Conservation (phyloP, 2,329 filamentous ascomycete species). For the Verticillium tricorpus region DNA sequence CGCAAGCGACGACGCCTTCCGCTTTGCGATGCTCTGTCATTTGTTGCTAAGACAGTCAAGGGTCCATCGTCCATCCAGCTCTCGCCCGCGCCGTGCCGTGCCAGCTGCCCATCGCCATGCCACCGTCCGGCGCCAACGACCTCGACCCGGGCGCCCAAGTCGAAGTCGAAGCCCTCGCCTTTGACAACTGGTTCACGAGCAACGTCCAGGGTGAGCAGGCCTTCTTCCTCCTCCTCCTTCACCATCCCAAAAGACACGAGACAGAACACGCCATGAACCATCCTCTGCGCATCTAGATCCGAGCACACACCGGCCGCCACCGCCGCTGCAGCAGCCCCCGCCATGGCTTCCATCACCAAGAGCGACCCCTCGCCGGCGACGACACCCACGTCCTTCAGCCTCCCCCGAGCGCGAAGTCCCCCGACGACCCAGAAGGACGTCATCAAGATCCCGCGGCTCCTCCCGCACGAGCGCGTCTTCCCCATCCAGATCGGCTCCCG, state of each 20-base stretch:
- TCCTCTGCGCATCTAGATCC: background rate
- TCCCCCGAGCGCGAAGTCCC: background rate
- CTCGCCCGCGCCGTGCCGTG: background rate
- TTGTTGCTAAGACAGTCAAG: background rate
- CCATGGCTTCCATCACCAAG: background rate
- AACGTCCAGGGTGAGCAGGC: background rate
- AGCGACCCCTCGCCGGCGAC: conserved; percentile 12
- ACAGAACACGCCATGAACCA: background rate
- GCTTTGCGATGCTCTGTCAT: background rate
- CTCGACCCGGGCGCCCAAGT: background rate
- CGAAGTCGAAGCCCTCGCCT: background rate
- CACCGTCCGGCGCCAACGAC: background rate
- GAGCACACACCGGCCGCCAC: background rate
- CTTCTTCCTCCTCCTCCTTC: background rate
- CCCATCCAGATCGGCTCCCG: conserved; percentile 70
- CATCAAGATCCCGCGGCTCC: conserved; percentile 48
- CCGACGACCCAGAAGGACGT: conserved; percentile 19
- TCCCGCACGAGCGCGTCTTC: conserved; percentile 69
- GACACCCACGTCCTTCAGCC: background rate
- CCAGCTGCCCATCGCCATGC: background rate
- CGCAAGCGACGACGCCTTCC: background rate
- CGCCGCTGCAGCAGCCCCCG: background rate
- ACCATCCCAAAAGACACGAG: no score
- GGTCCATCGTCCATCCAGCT: background rate
- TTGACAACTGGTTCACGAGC: background rate